Evolutionary conservation across 805 yeast species (phyloP).

Genomic region (Cyberlindnera maritima): DNA sequence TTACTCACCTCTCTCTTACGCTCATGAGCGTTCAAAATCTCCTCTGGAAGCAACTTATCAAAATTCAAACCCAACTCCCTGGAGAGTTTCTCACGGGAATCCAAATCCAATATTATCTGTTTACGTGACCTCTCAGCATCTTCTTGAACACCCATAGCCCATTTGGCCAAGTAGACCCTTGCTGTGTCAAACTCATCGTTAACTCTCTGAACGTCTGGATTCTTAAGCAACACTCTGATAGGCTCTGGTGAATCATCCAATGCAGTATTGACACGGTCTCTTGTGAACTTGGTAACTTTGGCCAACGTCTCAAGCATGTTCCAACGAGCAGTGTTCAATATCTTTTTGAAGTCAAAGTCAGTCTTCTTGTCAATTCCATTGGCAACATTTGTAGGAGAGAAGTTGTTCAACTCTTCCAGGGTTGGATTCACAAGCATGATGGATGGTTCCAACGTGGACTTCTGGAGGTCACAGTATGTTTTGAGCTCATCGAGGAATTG

Average conservation of each 20-base stretch:
- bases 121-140: slow-evolving; percentile 68
- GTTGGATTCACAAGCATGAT: slow-evolving; percentile 79
- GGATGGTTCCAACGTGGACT: slow-evolving; percentile 67
- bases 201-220: slow-evolving; percentile 77
- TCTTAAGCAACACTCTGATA: slow-evolving; percentile 48
- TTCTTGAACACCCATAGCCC: slow-evolving; percentile 94
- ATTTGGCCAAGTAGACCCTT: slow-evolving; percentile 85
- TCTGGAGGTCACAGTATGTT: slow-evolving; percentile 57
- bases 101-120: slow-evolving; percentile 54
- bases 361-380: slow-evolving; percentile 12
- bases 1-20: slow-evolving; percentile 64
- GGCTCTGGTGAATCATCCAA: slow-evolving; percentile 57
- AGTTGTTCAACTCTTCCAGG: slow-evolving; percentile 39
- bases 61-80: slow-evolving; percentile 61
- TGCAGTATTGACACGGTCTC: slow-evolving; percentile 60
- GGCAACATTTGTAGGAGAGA: slow-evolving; percentile 26
- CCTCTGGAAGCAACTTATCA: slow-evolving; percentile 53
- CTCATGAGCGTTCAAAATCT: slow-evolving; percentile 53
- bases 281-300: slow-evolving; percentile 53
- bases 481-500: slow-evolving; percentile 61
- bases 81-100: slow-evolving; percentile 51
- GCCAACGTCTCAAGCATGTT: slow-evolving; percentile 81
- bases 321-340: slow-evolving; percentile 79
- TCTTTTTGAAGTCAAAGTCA: slow-evolving; percentile 37
- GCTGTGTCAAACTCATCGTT: slow-evolving; percentile 94